phyloP scores from a whole-genome alignment of 2,329 filamentous ascomycete species.

The Alternaria tenuissima region DNA sequence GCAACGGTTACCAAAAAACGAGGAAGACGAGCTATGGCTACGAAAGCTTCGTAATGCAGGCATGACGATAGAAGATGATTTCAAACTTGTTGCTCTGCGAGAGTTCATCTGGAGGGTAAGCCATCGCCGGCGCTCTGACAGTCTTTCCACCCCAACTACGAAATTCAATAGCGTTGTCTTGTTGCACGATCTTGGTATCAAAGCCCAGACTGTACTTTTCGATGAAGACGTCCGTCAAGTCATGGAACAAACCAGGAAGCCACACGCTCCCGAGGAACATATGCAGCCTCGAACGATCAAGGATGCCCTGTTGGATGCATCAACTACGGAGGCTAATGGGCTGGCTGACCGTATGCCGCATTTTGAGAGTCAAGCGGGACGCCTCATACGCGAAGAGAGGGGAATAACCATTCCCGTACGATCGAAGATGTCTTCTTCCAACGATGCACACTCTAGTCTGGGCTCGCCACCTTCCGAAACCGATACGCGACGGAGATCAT shows the following conservation, averaged over 20 bases:
- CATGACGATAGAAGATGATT: constrained; percentile 82
- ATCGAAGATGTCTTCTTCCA: constrained; percentile 25
- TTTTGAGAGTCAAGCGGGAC: constrained; percentile 52
- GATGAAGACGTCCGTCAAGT: constrained; percentile 70
- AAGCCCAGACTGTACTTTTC: constrained; percentile 90
- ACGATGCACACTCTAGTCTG: constrained; percentile 22
- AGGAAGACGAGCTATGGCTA: constrained; percentile 96
- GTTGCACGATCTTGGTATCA: constrained; percentile 77
- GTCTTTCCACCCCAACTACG: constrained; percentile 52
- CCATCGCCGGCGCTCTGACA: constrained; percentile 70
- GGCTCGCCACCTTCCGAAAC: constrained; percentile 43
- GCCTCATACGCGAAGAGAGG: constrained; percentile 38
- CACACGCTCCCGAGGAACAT: constrained; percentile 45
- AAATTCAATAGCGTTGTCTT: constrained; percentile 74
- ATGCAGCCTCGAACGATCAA: constrained; percentile 76
- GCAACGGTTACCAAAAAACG: constrained; percentile 74
- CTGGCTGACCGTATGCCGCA: constrained; percentile 56
- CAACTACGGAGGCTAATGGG: constrained; percentile 81
- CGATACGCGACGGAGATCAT: constrained; percentile 46
- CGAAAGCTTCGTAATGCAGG: constrained; percentile 83
- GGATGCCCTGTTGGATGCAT: constrained; percentile 90
- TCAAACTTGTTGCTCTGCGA: constrained; percentile 83
- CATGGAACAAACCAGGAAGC: constrained; percentile 48
- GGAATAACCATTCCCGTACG: constrained; percentile 36
- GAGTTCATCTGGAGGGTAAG: constrained; percentile 93